A percentile compares a stretch with the other conserved stretches of the same genome.
Evolutionary conservation across 805 yeast species (phyloP).

Genomic region (Suhomyces sp.): DNA sequence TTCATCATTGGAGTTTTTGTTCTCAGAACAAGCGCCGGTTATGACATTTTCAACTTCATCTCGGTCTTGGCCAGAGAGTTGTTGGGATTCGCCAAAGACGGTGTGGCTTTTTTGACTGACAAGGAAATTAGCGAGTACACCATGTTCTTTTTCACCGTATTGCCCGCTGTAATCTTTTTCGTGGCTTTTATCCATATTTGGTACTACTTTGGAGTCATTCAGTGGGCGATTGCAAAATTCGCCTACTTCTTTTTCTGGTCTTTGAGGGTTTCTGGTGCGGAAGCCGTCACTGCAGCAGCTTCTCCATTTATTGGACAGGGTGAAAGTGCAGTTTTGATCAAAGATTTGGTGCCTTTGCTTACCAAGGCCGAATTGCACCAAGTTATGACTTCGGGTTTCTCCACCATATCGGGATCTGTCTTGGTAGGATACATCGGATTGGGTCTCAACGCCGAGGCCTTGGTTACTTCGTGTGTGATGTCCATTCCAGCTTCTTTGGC

Average conservation of each 20-base stretch:
- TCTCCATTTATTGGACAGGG: constrained; percentile 68
- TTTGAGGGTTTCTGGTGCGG: constrained; percentile 59
- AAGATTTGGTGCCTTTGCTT: constrained; percentile 56
- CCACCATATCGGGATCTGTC: constrained; percentile 64
- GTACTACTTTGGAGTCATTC: constrained; percentile 57
- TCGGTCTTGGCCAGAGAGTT: constrained; percentile 55
- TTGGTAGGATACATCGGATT: constrained; percentile 60
- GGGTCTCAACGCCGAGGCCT: constrained; percentile 60
- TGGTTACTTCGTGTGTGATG: constrained; percentile 67
- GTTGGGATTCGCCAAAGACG: constrained; percentile 55
- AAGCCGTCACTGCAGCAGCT: constrained; percentile 63
- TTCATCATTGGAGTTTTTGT: constrained; percentile 59
- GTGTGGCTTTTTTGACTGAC: constrained; percentile 57
- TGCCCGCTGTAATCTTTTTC: constrained; percentile 64
- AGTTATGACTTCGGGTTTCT: constrained; percentile 60
- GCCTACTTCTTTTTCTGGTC: constrained; percentile 60
- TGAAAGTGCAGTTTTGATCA: constrained; percentile 59
- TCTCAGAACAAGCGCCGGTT: constrained; percentile 57
- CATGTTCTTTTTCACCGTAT: constrained; percentile 54
- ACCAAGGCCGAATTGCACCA: constrained; percentile 63
- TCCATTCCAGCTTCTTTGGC: constrained; percentile 65
- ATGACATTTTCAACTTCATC: constrained; percentile 60
- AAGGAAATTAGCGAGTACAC: constrained; percentile 36
- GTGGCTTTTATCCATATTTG: constrained; percentile 60
- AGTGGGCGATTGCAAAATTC: constrained; percentile 57